Evolutionary conservation across 371 early-diverging fungal species (phyloP), one percentile per base, ranked within the genome.

Genomic region (Lichtheimia corymbifera): DNA sequence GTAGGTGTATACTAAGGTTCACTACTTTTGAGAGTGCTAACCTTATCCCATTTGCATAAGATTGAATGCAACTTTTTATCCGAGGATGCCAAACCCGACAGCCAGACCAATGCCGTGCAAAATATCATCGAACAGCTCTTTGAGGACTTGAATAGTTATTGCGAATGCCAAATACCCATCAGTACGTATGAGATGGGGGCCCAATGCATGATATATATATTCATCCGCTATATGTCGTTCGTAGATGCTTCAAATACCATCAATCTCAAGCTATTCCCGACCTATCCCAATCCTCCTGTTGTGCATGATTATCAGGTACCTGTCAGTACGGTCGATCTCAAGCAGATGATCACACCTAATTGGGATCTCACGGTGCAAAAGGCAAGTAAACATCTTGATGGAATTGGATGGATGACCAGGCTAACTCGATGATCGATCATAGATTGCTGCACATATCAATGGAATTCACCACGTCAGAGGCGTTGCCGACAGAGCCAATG

Each of bases 351-450:
- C 72, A 88, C 84, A 58, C 79, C 82, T 15, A 87, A 86, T 63
- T 93, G 93, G 93, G 95, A 95, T 69, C 83, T 95, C 65, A 93
- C 95, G 0, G 84, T 92, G 59, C 85, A 82, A 67, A 82, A 89
- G 65, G 87, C 85, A 59, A 68, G 58, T 60, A 2, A 20, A 17
- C 9, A 35, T 35, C 11, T 35, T 2, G 11, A 11, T 35, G 35
- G 9, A n/a, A n/a, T n/a, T n/a, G 35, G 4, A 35, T 35, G 35
- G 11, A 35, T 35, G 1, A 35, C 9, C 9, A 35, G 5, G 11
- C 11, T 35, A 35, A 35, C 35, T 6, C 35, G 35, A 11, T 9
- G 7, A 5, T 41, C 53, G 17, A 11, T 15, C 44, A 50, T 28
- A 54, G 47, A 51, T 86, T n/a, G 74, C 81, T 4, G 65, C 67